Conservation (phyloP, 139 green algal species). For the Chlamydomonas urium region DNA sequence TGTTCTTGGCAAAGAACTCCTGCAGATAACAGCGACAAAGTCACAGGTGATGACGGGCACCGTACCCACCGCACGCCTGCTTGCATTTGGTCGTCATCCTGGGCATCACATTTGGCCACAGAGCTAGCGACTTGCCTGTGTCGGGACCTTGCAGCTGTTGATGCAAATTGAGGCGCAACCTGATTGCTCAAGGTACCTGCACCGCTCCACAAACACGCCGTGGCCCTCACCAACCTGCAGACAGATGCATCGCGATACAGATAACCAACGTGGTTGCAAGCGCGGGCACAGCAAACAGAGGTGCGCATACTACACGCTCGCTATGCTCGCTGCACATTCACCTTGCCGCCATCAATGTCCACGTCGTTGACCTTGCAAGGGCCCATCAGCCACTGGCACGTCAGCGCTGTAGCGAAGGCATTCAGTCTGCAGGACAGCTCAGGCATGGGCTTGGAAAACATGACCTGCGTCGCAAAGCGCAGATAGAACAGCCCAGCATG, state of each 20-base stretch:
- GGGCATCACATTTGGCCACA: too few relatives aligned
- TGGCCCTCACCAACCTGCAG: constrained; percentile 32
- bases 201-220: constrained; percentile 78
- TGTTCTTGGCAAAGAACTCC: constrained; percentile 82
- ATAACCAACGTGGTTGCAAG: not conserved
- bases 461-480: constrained; percentile 19
- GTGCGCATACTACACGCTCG: not conserved
- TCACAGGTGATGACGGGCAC: not conserved
- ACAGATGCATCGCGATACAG: not conserved
- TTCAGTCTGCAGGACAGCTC: constrained; percentile 54
- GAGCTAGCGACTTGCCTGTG: too few relatives aligned
- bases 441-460: constrained; percentile 27
- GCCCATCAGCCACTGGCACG: constrained; percentile 92
- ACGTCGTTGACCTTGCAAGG: constrained; percentile 76
- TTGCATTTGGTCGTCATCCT: too few relatives aligned
- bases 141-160: constrained; percentile 88
- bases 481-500: not conserved
- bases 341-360: constrained; percentile 60
- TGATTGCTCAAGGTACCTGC: constrained; percentile 82
- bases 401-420: constrained; percentile 71
- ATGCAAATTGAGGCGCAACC: constrained; percentile 80
- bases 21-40: constrained; percentile 19
- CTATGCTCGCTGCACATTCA: constrained; percentile 22
- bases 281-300: not conserved
- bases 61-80: too few relatives aligned